These are phyloP conservation scores for Gentiana dahurica DNA, from an alignment of 257 asterid genomes.

Conservation along the genomic window DNA sequence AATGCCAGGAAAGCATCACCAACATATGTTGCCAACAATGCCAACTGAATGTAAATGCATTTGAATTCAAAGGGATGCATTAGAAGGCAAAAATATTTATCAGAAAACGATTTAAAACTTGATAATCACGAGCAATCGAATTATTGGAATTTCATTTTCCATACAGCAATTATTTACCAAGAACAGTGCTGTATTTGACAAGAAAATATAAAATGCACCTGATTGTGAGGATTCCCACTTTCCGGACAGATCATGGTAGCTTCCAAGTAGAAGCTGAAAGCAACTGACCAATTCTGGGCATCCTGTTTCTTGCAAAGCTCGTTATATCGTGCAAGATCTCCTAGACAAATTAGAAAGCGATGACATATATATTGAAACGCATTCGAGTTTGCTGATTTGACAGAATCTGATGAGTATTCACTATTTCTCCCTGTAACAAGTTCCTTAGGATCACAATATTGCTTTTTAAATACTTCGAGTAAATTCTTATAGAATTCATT, in stretches of 20 bases:
- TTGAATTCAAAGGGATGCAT: no score
- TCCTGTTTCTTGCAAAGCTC: slow-evolving; percentile 51
- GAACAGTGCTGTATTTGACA: no score
- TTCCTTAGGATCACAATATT: slow-evolving; percentile 41
- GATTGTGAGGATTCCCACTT: slow-evolving; percentile 95
- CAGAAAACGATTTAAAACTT: neutral
- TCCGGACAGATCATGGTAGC: slow-evolving; percentile 69
- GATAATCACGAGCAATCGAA: neutral
- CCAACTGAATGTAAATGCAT: slow-evolving; percentile 45
- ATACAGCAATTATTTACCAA: neutral
- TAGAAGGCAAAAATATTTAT: neutral
- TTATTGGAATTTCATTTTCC: neutral
- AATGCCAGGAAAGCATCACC: slow-evolving; percentile 78
- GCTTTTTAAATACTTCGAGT: slow-evolving; percentile 32
- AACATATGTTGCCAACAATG: slow-evolving; percentile 65
- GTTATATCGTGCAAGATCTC: slow-evolving; percentile 74
- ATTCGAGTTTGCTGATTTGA: slow-evolving; percentile 23
- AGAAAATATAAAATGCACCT: slow-evolving; percentile 26
- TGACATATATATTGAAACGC: slow-evolving; percentile 60
- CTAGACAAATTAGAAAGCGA: slow-evolving; percentile 76
- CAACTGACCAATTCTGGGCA: slow-evolving; percentile 59
- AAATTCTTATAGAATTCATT: slow-evolving; percentile 47
- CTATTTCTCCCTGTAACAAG: slow-evolving; percentile 21
- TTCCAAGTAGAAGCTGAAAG: slow-evolving; percentile 59
- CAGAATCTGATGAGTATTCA: slow-evolving; percentile 12